Conservation (phyloP, 805 yeast species). For the Candida corydali region DNA sequence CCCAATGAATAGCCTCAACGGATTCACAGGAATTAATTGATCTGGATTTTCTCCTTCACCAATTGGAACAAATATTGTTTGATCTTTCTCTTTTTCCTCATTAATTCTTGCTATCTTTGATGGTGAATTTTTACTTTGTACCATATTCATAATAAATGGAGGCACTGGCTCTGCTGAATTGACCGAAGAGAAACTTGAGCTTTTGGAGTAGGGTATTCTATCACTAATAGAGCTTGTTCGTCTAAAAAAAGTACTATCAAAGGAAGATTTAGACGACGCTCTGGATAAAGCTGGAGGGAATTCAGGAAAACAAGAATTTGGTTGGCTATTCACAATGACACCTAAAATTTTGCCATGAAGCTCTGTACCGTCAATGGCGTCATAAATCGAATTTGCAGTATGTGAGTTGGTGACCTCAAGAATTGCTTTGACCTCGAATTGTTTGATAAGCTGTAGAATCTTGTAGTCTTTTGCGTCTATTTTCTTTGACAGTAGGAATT, state of each 20-base stretch:
- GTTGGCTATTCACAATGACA: neutral
- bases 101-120: neutral
- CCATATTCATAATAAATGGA: constrained; percentile 24
- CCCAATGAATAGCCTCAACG: constrained; percentile 48
- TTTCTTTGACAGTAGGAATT: constrained; percentile 1
- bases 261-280: neutral
- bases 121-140: constrained; percentile 4
- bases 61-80: constrained; percentile 15
- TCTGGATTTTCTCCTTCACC: constrained; percentile 20
- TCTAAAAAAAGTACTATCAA: constrained; percentile 1
- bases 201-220: neutral
- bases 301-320: constrained; percentile 2
- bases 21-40: constrained; percentile 32
- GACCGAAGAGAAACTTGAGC: neutral
- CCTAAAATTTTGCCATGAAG: constrained; percentile 3
- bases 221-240: neutral
- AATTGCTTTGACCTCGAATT: constrained; percentile 1
- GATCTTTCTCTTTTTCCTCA: constrained; percentile 8
- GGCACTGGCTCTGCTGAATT: constrained; percentile 15
- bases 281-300: neutral
- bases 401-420: neutral
- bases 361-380: constrained; percentile 1
- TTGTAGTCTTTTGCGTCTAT: neutral
- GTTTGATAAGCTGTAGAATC: neutral
- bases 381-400: neutral